Conservation (phyloP, 1,139 yeast species). For the Saccharomyces uvarum region DNA sequence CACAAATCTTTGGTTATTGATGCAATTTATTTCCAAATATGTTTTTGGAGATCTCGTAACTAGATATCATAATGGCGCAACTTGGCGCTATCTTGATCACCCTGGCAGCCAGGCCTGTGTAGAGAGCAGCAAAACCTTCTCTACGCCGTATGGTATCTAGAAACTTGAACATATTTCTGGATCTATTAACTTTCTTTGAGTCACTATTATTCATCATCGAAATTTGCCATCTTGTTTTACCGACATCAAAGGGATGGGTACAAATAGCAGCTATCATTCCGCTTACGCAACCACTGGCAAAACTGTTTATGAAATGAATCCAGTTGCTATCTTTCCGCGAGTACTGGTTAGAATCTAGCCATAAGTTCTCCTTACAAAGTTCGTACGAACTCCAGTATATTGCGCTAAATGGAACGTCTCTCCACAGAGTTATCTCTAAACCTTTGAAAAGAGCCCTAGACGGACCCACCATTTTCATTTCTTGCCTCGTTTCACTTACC, state of each 20-base stretch:
- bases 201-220: conserved; percentile 13
- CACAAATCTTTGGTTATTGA: not conserved
- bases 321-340: conserved; percentile 33
- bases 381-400: conserved; percentile 91
- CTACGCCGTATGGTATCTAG: conserved; percentile 51
- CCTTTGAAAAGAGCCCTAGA: conserved; percentile 69
- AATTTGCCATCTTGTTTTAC: conserved; percentile 87
- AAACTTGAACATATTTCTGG: conserved; percentile 51
- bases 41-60: conserved; percentile 82
- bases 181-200: conserved; percentile 18
- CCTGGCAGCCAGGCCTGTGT: conserved; percentile 80
- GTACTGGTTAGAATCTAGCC: conserved; percentile 10
- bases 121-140: conserved; percentile 75
- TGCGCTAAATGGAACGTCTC: conserved; percentile 96
- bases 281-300: conserved; percentile 74
- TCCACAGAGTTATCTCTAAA: conserved; percentile 78
- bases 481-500: conserved; percentile 47
- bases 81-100: conserved; percentile 90
- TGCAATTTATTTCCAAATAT: conserved; percentile 34
- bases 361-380: conserved; percentile 30
- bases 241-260: conserved; percentile 96
- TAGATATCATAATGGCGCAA: conserved; percentile 96
- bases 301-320: conserved; percentile 62
- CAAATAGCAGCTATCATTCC: conserved; percentile 79
- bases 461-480: conserved; percentile 50